A percentile compares a stretch with the other conserved stretches of the same genome.
These are phyloP conservation scores for Davidsoniella australis DNA, from an alignment of 2,329 filamentous ascomycete genomes.

Conservation along the genomic window DNA sequence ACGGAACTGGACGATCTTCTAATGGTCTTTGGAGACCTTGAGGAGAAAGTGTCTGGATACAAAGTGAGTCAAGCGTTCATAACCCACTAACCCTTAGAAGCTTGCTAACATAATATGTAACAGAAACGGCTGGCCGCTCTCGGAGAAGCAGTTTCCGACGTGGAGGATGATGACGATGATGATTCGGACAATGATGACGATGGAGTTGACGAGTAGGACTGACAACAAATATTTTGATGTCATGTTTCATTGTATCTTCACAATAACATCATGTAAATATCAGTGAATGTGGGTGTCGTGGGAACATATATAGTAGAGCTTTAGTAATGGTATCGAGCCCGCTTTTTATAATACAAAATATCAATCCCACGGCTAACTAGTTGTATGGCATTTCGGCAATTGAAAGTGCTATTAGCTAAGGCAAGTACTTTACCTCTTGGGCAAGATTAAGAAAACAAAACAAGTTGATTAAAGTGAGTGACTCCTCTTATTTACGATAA, in stretches of 20 bases:
- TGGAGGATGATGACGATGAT: slow-evolving; percentile 48
- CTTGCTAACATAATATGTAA: slow-evolving; percentile 1
- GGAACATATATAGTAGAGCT: too few species aligned
- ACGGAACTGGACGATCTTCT: slow-evolving; percentile 65
- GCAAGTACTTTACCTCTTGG: too few species aligned
- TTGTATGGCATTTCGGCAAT: neutral
- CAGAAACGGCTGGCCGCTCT: slow-evolving; percentile 45
- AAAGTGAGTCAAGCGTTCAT: slow-evolving; percentile 37
- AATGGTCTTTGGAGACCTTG: slow-evolving; percentile 64
- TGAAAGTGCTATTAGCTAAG: too few species aligned
- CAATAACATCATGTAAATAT: too few species aligned
- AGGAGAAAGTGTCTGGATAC: slow-evolving; percentile 59
- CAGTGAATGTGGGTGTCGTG: too few species aligned
- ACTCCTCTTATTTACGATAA: too few species aligned
- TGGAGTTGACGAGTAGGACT: slow-evolving; percentile 28
- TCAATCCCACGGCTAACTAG: too few species aligned
- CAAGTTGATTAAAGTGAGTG: too few species aligned
- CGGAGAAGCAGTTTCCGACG: slow-evolving; percentile 58
- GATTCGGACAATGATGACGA: slow-evolving; percentile 39
- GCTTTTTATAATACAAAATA: neutral
- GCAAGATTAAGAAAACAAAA: too few species aligned
- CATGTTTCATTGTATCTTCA: too few species aligned
- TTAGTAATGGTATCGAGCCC: neutral
- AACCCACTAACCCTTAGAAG: neutral
- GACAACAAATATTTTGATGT: slow-evolving; percentile 14